phyloP scores from a whole-genome alignment of 148 eudicot species.

The Drosera capensis region DNA sequence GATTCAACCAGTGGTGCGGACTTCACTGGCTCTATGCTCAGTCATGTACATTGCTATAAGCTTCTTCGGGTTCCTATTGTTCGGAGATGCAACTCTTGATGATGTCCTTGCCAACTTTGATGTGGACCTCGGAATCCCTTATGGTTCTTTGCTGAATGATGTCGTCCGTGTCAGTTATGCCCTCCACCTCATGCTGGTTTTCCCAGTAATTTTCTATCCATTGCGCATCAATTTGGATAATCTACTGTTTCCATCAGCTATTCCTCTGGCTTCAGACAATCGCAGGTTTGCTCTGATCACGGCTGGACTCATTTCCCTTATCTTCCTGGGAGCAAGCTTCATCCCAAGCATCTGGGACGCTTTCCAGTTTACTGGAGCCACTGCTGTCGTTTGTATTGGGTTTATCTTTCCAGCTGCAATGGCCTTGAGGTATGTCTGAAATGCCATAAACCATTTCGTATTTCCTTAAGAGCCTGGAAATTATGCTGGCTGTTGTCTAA shows the following conservation, averaged over 20 bases:
- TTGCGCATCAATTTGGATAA: constrained; percentile 75
- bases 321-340: constrained; percentile 7
- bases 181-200: constrained; percentile 77
- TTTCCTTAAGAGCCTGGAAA: neutral
- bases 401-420: constrained; percentile 12
- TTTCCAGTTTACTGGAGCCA: constrained; percentile 13
- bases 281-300: constrained; percentile 3
- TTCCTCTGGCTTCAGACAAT: constrained; percentile 7
- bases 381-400: constrained; percentile 7
- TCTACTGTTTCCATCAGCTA: constrained; percentile 45
- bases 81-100: constrained; percentile 53
- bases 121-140: constrained; percentile 64
- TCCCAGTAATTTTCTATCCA: constrained; percentile 66
- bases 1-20: constrained; percentile 52
- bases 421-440: constrained; percentile 5
- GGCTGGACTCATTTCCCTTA: constrained; percentile 2
- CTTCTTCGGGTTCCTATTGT: constrained; percentile 72
- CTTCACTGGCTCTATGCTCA: constrained; percentile 49
- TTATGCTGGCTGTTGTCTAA: neutral
- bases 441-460: neutral
- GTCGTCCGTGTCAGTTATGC: constrained; percentile 64
- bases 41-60: constrained; percentile 54
- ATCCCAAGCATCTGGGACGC: constrained; percentile 13
- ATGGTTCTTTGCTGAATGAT: constrained; percentile 56
- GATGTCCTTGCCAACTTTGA: constrained; percentile 83